Base-by-base conservation (phyloP, 768 basidiomycete genomes). In the Dacryopinax spathularia region DNA sequence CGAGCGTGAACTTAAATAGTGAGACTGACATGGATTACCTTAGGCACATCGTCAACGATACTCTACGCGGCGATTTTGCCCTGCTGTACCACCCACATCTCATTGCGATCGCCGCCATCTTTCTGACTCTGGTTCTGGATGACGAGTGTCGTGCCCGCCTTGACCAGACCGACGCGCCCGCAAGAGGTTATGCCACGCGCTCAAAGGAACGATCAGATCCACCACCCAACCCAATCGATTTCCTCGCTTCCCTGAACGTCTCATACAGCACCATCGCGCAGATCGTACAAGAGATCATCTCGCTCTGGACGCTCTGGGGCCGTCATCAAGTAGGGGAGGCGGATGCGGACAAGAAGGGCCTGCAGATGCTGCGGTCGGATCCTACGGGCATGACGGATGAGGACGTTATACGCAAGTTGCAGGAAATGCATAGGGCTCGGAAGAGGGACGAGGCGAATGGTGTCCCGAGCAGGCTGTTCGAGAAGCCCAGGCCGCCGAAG, bases 1-100 rank as follows among this genome's bases (percentile, higher is more conserved):
- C n/a, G n/a, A n/a, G n/a, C n/a, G n/a, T n/a, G n/a, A n/a, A n/a
- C n/a, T n/a, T n/a, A 31, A 64, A 62, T 25, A 63, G 63, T 41
- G 15, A 12, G 27, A 22, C 56, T 63, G n/a, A 20, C n/a, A 34
- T 29, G 34, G 44, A 22, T 35, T 29, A 35, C 18, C 18, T 31
- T 66, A 96, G 93, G 90, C 93, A 92, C 72, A 84, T 97, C 71
- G 84, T 99, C 71, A 99, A 98, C 75, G 95, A 98, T 73, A 92
- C 89, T 0, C 97, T 92, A 71, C 84, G 94, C 62, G 93, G 91
- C 3, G 89, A 94, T 63, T 78, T 99, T 20, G 92, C 91, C 71
- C 84, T 99, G n/a, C 75, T 96, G 31, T 87, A 98, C 71, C 94
- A 96, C 0, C 96, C 96, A 0, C 92, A 98, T 72, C 78, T 97